Conservation (phyloP, 176 grass and related monocot genomes). For the Carex parvula region DNA sequence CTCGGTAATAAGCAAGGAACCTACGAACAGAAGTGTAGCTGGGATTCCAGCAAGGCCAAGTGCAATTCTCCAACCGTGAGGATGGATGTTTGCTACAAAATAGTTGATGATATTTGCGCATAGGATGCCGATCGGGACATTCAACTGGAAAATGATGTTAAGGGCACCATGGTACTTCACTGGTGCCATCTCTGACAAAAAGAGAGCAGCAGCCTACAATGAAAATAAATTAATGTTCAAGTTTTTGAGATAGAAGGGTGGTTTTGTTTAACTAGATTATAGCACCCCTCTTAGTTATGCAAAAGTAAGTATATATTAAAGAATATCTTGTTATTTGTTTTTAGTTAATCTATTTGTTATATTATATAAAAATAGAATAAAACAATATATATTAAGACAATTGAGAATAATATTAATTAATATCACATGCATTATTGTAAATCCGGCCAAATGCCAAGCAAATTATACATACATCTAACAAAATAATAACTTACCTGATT, state of each 20-base stretch:
- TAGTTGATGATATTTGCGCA: slow-evolving; percentile 63
- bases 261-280: not conserved
- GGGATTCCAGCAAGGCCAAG: slow-evolving; percentile 43
- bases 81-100: slow-evolving; percentile 31
- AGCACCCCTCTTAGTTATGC: not conserved
- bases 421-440: not conserved
- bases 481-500: slow-evolving; percentile 33
- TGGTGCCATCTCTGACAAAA: slow-evolving; percentile 60
- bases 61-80: slow-evolving; percentile 46
- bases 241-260: not conserved
- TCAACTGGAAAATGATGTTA: slow-evolving; percentile 76
- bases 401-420: not conserved
- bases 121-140: slow-evolving; percentile 58
- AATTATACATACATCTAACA: not conserved
- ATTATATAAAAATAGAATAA: not conserved
- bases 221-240: not conserved
- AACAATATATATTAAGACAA: not conserved
- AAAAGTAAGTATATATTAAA: not conserved
- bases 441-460: not conserved
- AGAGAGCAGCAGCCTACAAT: slow-evolving; percentile 54
- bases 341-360: not conserved
- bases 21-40: slow-evolving; percentile 28
- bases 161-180: slow-evolving; percentile 51
- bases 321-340: not conserved
- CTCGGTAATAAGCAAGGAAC: slow-evolving; percentile 49